Conservation (phyloP, 129 eudicot genomes). For the Tagetes erecta region DNA sequence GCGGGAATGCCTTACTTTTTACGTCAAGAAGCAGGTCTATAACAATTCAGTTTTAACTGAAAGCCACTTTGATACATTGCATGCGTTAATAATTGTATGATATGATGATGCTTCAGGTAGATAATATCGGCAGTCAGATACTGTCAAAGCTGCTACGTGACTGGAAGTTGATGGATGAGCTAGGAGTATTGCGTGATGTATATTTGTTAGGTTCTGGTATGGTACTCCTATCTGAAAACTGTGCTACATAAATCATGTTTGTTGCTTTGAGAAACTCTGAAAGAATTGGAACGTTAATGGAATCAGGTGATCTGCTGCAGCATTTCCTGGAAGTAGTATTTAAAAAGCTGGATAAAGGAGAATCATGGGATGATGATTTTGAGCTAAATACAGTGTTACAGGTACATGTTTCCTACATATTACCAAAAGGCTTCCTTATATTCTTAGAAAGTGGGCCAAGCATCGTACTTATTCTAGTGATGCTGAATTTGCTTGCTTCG, state of each 20-base stretch:
- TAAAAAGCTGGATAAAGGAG: slow-evolving; percentile 87
- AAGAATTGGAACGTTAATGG: slow-evolving; percentile 27
- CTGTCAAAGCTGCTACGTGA: slow-evolving; percentile 82
- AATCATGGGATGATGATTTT: slow-evolving; percentile 93
- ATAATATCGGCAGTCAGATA: slow-evolving; percentile 76
- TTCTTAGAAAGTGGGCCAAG: slow-evolving; percentile 5
- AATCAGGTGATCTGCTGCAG: slow-evolving; percentile 91
- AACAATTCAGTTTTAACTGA: background rate
- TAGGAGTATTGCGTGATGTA: slow-evolving; percentile 81
- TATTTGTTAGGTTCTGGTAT: slow-evolving; percentile 95
- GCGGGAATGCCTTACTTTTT: slow-evolving; percentile 76
- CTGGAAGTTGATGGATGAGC: slow-evolving; percentile 97
- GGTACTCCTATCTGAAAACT: slow-evolving; percentile 42
- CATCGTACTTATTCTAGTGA: slow-evolving; percentile 3
- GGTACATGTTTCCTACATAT: slow-evolving; percentile 41
- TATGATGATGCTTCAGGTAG: slow-evolving; percentile 59
- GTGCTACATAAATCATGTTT: background rate
- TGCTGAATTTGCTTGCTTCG: background rate
- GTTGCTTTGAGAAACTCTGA: slow-evolving; percentile 8
- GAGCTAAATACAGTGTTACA: slow-evolving; percentile 90
- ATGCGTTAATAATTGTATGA: background rate
- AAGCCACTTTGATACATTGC: slow-evolving; percentile 1
- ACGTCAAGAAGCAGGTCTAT: slow-evolving; percentile 85
- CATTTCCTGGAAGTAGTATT: slow-evolving; percentile 82
- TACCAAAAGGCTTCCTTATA: background rate